These are phyloP conservation scores for Saccharum spontaneum DNA, from an alignment of 176 grass and related monocot genomes.

Conservation along the genomic window DNA sequence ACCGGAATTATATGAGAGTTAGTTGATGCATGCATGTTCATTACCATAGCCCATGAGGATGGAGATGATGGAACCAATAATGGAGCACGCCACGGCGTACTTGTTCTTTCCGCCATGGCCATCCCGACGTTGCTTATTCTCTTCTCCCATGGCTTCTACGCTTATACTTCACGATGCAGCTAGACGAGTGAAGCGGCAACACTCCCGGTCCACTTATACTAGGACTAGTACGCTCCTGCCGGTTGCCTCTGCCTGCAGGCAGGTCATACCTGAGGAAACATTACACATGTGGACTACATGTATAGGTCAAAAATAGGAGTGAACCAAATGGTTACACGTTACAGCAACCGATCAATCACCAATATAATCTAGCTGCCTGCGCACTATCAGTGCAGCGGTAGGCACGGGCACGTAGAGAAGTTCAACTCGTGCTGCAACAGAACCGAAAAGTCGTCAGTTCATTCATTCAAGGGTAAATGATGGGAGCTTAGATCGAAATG, in stretches of 20 bases:
- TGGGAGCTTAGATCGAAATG: too few species aligned
- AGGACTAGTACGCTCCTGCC: neutral
- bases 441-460: too few species aligned
- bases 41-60: slow-evolving; percentile 65
- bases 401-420: neutral
- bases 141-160: slow-evolving; percentile 11
- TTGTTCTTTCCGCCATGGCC: slow-evolving; percentile 19
- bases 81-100: slow-evolving; percentile 48
- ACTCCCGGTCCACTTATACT: neutral
- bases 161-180: too few species aligned
- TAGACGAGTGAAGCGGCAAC: neutral
- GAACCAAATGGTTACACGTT: slow-evolving; percentile 24
- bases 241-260: slow-evolving; percentile 6
- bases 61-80: slow-evolving; percentile 66
- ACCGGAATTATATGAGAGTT: too few species aligned
- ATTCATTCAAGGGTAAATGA: too few species aligned
- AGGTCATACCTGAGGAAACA: slow-evolving; percentile 9
- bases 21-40: too few species aligned
- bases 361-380: neutral
- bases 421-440: neutral
- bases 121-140: neutral
- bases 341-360: neutral
- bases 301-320: neutral
- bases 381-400: neutral
- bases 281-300: neutral